Percentiles rank a stretch among this genome's conserved stretches.
phyloP scores from a whole-genome alignment of 768 basidiomycete species.

The Pulveroboletus ravenelii region DNA sequence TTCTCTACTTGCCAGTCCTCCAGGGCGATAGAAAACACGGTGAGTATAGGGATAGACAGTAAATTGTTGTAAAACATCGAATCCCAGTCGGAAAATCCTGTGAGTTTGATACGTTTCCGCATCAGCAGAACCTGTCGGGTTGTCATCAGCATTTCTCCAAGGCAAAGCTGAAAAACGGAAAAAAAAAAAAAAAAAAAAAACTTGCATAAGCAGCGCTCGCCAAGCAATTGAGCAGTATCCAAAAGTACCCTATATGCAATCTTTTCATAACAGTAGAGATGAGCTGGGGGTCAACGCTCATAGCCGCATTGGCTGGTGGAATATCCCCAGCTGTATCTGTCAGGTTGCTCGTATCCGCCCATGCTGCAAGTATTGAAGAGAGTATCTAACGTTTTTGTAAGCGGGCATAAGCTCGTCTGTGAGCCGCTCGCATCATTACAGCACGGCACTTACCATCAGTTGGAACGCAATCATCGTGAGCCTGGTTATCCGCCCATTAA shows the following conservation, averaged over 20 bases:
- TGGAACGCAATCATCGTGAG: conserved; percentile 87
- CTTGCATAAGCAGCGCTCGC: conserved; percentile 87
- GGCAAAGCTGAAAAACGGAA: neutral
- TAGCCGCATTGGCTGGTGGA: conserved; percentile 24
- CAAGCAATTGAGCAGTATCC: conserved; percentile 94
- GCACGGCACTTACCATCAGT: conserved; percentile 66
- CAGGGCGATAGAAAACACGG: conserved; percentile 71
- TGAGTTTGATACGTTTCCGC: conserved; percentile 93
- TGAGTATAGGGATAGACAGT: conserved; percentile 87
- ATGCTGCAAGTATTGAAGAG: conserved; percentile 96
- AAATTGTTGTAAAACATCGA: conserved; percentile 99
- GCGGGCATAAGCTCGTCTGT: neutral
- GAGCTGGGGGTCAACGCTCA: conserved; percentile 27
- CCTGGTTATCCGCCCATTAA: conserved; percentile 82
- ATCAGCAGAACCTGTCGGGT: conserved; percentile 76
- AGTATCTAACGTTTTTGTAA: conserved; percentile 52
- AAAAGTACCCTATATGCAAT: conserved; percentile 83
- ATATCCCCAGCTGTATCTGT: conserved; percentile 24
- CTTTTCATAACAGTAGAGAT: conserved; percentile 45
- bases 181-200: conserved; percentile 22
- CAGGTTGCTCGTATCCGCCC: conserved; percentile 65
- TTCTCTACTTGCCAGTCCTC: conserved; percentile 89
- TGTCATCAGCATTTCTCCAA: conserved; percentile 2
- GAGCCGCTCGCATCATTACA: neutral
- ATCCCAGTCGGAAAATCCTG: conserved; percentile 97